Percentiles rank a stretch among this genome's conserved stretches.
These are phyloP conservation scores for Jackrogersella multiformis DNA, from an alignment of 495 filamentous ascomycete species.

Conservation along the genomic window DNA sequence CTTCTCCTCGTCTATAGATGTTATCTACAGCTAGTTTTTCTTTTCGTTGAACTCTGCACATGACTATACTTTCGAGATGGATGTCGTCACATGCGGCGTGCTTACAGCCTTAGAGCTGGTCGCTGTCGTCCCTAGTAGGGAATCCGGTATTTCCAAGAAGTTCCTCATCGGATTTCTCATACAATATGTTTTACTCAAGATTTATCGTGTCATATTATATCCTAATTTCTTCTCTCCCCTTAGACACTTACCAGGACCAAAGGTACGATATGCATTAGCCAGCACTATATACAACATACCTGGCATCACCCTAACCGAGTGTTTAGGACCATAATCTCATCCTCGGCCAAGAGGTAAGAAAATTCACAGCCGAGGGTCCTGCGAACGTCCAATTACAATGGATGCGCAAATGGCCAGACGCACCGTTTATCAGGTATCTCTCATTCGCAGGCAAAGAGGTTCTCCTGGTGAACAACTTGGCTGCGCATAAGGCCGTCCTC, in stretches of 20 bases:
- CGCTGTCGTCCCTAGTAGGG: conserved; percentile 5
- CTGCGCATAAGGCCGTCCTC: conserved; percentile 49
- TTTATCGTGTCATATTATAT: conserved; percentile 41
- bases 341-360: conserved; percentile 38
- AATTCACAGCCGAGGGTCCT: conserved; percentile 37
- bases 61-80: conserved; percentile 15
- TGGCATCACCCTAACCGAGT: not conserved
- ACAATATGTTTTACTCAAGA: conserved; percentile 29
- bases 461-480: conserved; percentile 48
- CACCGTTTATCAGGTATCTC: conserved; percentile 51
- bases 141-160: not conserved
- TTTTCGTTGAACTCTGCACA: not conserved
- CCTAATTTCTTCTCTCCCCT: conserved; percentile 45
- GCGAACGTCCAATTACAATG: conserved; percentile 36
- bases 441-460: conserved; percentile 47
- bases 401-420: conserved; percentile 46
- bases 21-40: not conserved
- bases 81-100: conserved; percentile 10
- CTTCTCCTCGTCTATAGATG: not conserved
- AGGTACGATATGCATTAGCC: conserved; percentile 21
- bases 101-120: conserved; percentile 24
- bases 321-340: conserved; percentile 33
- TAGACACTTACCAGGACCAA: conserved; percentile 45
- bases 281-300: not conserved
- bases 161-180: conserved; percentile 20